Conservation (phyloP, 2,329 filamentous ascomycete species). For the Colletotrichum musicola region DNA sequence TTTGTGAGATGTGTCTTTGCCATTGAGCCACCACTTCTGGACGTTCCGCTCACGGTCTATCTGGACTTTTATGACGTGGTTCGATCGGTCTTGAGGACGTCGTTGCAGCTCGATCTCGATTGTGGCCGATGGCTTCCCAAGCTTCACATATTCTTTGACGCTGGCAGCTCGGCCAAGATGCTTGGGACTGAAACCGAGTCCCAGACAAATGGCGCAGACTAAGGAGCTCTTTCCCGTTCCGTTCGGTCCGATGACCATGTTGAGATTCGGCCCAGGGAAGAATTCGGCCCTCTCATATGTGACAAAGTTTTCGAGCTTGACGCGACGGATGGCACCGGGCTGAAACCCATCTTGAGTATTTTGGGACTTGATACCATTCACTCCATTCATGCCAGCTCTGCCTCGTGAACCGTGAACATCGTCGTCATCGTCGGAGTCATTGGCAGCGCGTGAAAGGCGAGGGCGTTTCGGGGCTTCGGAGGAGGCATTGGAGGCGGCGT, state of each 20-base stretch:
- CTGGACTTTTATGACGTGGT: conserved; percentile 79
- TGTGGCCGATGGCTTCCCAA: conserved; percentile 79
- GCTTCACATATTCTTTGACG: conserved; percentile 92
- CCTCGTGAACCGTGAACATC: background rate
- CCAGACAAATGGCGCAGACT: conserved; percentile 95
- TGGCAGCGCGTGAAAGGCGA: conserved; percentile 45
- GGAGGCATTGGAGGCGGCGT: conserved; percentile 46
- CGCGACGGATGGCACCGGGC: conserved; percentile 88
- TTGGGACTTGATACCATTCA: conserved; percentile 29
- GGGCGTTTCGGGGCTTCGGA: conserved; percentile 52
- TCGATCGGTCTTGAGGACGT: conserved; percentile 68
- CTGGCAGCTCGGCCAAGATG: conserved; percentile 88
- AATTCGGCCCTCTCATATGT: conserved; percentile 96
- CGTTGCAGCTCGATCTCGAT: conserved; percentile 93
- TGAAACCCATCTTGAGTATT: conserved; percentile 59
- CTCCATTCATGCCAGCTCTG: conserved; percentile 25
- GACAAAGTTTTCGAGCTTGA: conserved; percentile 89
- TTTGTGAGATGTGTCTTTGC: conserved; percentile 71
- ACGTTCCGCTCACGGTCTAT: conserved; percentile 88
- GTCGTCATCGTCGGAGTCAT: conserved; percentile 37
- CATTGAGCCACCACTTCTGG: conserved; percentile 83
- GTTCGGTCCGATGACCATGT: conserved; percentile 99
- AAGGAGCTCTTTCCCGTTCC: conserved; percentile 98
- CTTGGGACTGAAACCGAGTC: conserved; percentile 85
- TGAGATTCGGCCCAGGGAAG: conserved; percentile 89